Evolutionary conservation across 371 early-diverging fungal genomes (phyloP).

Genomic region (Phascolomyces articulosus): DNA sequence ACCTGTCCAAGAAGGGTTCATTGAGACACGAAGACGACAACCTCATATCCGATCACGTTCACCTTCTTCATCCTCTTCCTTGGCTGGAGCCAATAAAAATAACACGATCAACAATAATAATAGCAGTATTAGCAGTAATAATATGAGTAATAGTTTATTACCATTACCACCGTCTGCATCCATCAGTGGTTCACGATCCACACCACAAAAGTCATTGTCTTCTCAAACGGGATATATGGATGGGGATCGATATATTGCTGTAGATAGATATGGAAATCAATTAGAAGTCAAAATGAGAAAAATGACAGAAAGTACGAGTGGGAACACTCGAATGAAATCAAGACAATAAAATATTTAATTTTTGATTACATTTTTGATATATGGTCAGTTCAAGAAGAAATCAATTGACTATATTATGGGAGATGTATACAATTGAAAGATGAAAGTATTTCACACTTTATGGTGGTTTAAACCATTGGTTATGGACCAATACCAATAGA

Average conservation of each 20-base stretch:
- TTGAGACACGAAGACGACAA: conserved; percentile 32
- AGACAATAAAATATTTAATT: neutral
- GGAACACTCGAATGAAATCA: conserved; percentile 19
- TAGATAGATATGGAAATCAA: conserved; percentile 47
- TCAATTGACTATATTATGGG: too few relatives aligned
- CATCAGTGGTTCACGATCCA: conserved; percentile 10
- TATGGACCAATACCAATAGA: too few relatives aligned
- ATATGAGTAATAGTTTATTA: neutral
- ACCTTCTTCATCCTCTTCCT: conserved; percentile 12
- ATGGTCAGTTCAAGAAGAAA: too few relatives aligned
- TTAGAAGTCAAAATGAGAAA: conserved; percentile 49
- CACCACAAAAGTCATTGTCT: conserved; percentile 8
- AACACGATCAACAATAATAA: neutral
- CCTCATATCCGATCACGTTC: conserved; percentile 7
- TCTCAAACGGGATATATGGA: conserved; percentile 40
- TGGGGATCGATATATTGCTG: conserved; percentile 45
- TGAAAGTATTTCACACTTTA: too few relatives aligned
- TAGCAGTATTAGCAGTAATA: neutral
- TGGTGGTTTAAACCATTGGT: too few relatives aligned
- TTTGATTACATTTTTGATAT: neutral
- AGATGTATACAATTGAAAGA: too few relatives aligned
- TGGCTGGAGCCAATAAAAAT: conserved; percentile 1
- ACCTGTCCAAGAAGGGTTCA: conserved; percentile 47
- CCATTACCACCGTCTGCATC: neutral
- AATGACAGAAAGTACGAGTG: conserved; percentile 7